These are phyloP conservation scores for Xylaria hypoxylon DNA, from an alignment of 2,329 filamentous ascomycete genomes.

Conservation along the genomic window DNA sequence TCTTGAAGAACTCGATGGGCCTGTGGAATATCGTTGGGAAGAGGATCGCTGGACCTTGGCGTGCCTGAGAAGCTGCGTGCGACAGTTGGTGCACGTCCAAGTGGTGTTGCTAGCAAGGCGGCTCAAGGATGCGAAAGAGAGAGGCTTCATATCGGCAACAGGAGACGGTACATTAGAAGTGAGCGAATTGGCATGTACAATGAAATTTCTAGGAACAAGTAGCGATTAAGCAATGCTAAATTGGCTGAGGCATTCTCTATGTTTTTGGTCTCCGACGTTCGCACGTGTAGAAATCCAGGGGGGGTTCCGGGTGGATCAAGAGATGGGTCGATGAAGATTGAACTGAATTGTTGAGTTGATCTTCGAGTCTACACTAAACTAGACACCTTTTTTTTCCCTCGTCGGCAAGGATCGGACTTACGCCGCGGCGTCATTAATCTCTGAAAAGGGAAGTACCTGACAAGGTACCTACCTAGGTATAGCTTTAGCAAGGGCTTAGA, in stretches of 20 bases:
- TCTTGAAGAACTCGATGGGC: conserved; percentile 43
- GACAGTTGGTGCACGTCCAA: conserved; percentile 62
- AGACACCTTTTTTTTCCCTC: conserved; percentile 34
- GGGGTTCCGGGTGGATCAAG: conserved; percentile 22
- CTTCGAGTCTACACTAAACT: conserved; percentile 13
- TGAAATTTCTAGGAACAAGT: conserved; percentile 8
- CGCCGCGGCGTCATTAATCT: conserved; percentile 11
- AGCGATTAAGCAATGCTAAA: conserved; percentile 35
- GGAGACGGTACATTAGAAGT: conserved; percentile 38
- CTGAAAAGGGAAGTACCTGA: conserved; percentile 4
- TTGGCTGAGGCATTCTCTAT: conserved; percentile 32
- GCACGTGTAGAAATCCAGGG: conserved; percentile 17
- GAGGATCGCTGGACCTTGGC: conserved; percentile 47
- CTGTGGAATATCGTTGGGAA: conserved; percentile 44
- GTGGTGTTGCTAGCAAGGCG: conserved; percentile 55
- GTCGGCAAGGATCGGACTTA: conserved; percentile 31
- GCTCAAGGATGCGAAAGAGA: conserved; percentile 53
- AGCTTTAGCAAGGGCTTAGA: not conserved
- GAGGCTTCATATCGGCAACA: conserved; percentile 55
- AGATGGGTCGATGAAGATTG: conserved; percentile 24
- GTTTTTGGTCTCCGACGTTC: conserved; percentile 1
- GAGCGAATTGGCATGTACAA: conserved; percentile 22
- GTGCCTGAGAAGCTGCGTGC: conserved; percentile 53
- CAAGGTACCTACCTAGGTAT: conserved; percentile 2
- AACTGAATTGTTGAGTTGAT: conserved; percentile 44